Conservation (phyloP, 306 rosid genomes). For the Pyrus betulifolia region DNA sequence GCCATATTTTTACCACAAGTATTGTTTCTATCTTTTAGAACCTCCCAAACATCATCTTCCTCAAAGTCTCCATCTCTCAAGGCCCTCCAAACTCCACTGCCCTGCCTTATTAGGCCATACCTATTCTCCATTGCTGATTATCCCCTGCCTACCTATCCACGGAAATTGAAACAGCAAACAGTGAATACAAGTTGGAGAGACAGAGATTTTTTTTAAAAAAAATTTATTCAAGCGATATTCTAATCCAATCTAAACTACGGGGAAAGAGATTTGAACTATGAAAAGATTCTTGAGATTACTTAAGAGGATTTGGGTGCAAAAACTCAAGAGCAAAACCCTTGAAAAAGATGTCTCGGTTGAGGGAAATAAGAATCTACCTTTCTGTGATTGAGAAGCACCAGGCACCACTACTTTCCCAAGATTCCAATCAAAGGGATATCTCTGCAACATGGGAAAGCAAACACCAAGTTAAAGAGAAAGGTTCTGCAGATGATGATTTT, state of each 20-base stretch:
- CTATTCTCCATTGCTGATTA: constrained; percentile 45
- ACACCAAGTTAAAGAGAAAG: constrained; percentile 10
- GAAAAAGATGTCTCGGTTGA: constrained; percentile 8
- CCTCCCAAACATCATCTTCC: constrained; percentile 77
- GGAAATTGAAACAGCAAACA: constrained; percentile 6
- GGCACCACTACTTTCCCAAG: constrained; percentile 27
- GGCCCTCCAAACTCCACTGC: constrained; percentile 69
- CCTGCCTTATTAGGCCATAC: constrained; percentile 40
- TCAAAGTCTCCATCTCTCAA: constrained; percentile 81
- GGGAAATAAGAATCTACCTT: constrained; percentile 30
- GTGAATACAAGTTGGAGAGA: neutral
- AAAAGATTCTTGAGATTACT: neutral
- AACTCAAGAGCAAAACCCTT: neutral
- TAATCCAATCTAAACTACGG: neutral
- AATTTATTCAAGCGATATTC: neutral
- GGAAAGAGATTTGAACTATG: neutral
- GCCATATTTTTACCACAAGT: constrained; percentile 4
- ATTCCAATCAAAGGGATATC: constrained; percentile 19
- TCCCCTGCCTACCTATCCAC: constrained; percentile 20
- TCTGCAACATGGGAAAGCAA: constrained; percentile 29
- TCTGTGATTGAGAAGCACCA: constrained; percentile 30
- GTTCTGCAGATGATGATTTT: constrained; percentile 2
- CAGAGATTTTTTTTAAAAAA: neutral
- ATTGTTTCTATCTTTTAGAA: constrained; percentile 32
- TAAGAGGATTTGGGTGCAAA: neutral